Evolutionary conservation across 768 basidiomycete species (phyloP).

Genomic region (Suillus cothurnatus): DNA sequence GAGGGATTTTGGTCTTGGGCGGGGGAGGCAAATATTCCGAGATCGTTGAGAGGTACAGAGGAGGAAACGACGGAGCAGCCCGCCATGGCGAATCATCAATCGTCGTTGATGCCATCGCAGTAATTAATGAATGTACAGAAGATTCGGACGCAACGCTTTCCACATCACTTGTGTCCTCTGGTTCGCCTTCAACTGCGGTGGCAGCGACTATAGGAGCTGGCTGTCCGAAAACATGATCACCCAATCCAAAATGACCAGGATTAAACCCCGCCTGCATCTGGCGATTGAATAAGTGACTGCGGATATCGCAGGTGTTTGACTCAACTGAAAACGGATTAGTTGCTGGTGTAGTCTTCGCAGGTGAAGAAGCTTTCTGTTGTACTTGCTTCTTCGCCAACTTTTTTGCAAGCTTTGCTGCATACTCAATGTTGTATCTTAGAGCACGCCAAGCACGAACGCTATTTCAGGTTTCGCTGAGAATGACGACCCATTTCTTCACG

Average conservation of each 20-base stretch:
- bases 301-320: slow-evolving; percentile 21
- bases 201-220: slow-evolving; percentile 13
- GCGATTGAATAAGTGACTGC: slow-evolving; percentile 7
- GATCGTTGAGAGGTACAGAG: slow-evolving; percentile 74
- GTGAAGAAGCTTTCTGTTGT: slow-evolving; percentile 36
- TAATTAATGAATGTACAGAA: slow-evolving; percentile 53
- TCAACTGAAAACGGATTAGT: slow-evolving; percentile 72
- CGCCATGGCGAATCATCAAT: slow-evolving; percentile 68
- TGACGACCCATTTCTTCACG: slow-evolving; percentile 8
- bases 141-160: slow-evolving; percentile 40
- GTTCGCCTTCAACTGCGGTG: slow-evolving; percentile 23
- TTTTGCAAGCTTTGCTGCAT: slow-evolving; percentile 71
- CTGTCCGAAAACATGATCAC: slow-evolving; percentile 67
- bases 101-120: slow-evolving; percentile 56
- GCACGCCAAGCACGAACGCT: slow-evolving; percentile 86
- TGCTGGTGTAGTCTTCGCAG: slow-evolving; percentile 37
- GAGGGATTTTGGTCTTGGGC: slow-evolving; percentile 47
- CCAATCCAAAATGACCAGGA: slow-evolving; percentile 52
- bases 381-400: slow-evolving; percentile 48
- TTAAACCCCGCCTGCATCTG: slow-evolving; percentile 32
- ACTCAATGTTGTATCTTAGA: slow-evolving; percentile 68
- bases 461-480: slow-evolving; percentile 16
- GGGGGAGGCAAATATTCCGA: slow-evolving; percentile 71
- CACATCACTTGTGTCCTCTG: slow-evolving; percentile 32
- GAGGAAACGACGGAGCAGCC: slow-evolving; percentile 62